These are phyloP conservation scores for Trebouxia sp. DNA, from an alignment of 139 green algal genomes.

Conservation along the genomic window DNA sequence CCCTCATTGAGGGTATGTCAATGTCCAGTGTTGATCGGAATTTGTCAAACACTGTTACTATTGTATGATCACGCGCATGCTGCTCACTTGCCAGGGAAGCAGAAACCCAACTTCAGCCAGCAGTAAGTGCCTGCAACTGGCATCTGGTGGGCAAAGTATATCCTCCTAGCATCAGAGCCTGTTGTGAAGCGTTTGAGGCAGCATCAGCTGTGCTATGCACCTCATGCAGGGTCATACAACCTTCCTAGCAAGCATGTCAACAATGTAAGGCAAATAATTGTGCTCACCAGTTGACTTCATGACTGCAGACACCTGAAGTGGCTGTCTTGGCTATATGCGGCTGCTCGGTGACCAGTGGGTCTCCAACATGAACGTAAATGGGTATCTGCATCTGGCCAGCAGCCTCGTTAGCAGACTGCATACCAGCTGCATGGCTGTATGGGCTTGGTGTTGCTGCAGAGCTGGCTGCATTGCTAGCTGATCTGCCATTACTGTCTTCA, in stretches of 20 bases:
- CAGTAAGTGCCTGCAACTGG: too few species aligned
- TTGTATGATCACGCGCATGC: too few species aligned
- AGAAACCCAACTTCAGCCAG: too few species aligned
- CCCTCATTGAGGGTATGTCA: too few species aligned
- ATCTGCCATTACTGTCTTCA: not conserved
- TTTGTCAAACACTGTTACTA: too few species aligned
- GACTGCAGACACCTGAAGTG: not conserved
- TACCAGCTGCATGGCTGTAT: not conserved
- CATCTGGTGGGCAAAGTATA: too few species aligned
- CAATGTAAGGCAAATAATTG: not conserved
- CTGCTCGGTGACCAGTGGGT: conserved; percentile 1
- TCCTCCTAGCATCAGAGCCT: too few species aligned
- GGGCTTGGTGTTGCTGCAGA: not conserved
- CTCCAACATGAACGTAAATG: conserved; percentile 3
- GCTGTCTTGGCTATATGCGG: not conserved
- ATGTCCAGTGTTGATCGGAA: too few species aligned
- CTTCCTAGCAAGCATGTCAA: not conserved
- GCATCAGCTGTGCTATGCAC: conserved; percentile 39
- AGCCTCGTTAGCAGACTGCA: not conserved
- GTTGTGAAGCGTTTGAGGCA: too few species aligned
- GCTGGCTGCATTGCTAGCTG: not conserved
- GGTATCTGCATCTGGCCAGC: not conserved
- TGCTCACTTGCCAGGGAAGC: too few species aligned
- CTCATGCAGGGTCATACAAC: not conserved
- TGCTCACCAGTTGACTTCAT: not conserved